Conservation (phyloP, 192 early-diverging fungal species). For the Coemansia sp. region DNA sequence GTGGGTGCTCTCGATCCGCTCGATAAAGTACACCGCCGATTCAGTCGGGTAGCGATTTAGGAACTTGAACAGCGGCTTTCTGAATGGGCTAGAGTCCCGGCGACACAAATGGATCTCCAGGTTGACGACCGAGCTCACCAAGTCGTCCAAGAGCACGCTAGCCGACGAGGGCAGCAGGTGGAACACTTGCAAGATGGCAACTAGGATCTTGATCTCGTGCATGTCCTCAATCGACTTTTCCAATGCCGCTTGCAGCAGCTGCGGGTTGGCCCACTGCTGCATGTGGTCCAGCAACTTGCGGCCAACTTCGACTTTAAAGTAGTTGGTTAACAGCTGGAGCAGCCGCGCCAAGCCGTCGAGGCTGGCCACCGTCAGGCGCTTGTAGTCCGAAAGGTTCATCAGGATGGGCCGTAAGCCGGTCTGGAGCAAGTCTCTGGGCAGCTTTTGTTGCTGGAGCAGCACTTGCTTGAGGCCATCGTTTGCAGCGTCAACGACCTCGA, state of each 20-base stretch:
- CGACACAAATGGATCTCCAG: conserved; percentile 85
- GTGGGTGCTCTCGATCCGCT: conserved; percentile 63
- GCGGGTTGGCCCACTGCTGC: conserved; percentile 89
- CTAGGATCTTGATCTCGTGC: conserved; percentile 93
- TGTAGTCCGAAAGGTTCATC: conserved; percentile 94
- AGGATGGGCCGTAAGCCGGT: conserved; percentile 96
- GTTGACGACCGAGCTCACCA: conserved; percentile 85
- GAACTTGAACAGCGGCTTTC: conserved; percentile 87
- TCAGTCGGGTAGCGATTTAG: conserved; percentile 89
- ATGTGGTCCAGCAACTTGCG: conserved; percentile 97
- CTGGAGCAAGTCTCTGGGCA: conserved; percentile 95
- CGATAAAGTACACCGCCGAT: conserved; percentile 82
- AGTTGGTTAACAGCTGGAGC: conserved; percentile 92
- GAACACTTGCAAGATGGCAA: conserved; percentile 93
- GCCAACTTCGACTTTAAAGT: conserved; percentile 99
- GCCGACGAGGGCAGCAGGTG: conserved; percentile 90
- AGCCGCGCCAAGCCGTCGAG: conserved; percentile 94
- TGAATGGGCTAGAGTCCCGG: conserved; percentile 90
- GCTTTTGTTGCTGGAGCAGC: conserved; percentile 62
- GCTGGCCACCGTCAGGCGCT: conserved; percentile 87
- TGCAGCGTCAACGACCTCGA: conserved; percentile 94
- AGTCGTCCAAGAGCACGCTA: conserved; percentile 88
- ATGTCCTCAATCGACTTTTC: conserved; percentile 86
- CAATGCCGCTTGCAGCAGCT: conserved; percentile 77
- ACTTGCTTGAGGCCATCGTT: conserved; percentile 88